phyloP scores from a whole-genome alignment of 768 basidiomycete genomes.

The Tulasnella calospora region DNA sequence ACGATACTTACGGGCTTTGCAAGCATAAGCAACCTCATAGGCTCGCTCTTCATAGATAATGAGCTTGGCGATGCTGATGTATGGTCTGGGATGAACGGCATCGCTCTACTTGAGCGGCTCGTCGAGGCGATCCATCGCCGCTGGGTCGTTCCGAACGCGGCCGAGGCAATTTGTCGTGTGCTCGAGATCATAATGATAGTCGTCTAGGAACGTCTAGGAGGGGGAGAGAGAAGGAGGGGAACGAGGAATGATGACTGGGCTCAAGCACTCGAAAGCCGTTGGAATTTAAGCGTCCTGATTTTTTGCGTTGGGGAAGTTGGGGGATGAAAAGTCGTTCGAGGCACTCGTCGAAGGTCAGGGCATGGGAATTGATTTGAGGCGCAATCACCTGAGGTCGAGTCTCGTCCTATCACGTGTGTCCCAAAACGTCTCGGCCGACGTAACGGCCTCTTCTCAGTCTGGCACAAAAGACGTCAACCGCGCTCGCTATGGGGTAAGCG shows the following conservation, averaged over 20 bases:
- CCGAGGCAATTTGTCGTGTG: not conserved
- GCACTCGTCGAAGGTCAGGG: not conserved
- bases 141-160: not conserved
- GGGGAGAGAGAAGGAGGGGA: not conserved
- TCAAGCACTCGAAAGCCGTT: not conserved
- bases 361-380: not conserved
- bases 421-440: not conserved
- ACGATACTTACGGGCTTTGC: slow-evolving; percentile 16
- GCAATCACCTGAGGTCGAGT: not conserved
- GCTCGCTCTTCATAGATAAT: not conserved
- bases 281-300: not conserved
- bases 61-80: not conserved
- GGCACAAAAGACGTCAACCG: not conserved
- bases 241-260: not conserved
- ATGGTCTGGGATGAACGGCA: not conserved
- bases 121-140: not conserved
- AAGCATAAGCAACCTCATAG: slow-evolving; percentile 23
- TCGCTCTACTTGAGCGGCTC: not conserved
- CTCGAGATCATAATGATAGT: not conserved
- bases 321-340: not conserved
- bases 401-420: not conserved
- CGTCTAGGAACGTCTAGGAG: not conserved
- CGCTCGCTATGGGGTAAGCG: not conserved
- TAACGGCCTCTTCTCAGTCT: not conserved
- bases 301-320: not conserved